Base-by-base conservation (phyloP, 2,329 filamentous ascomycete species). In the Hymenotorrendiella dingleyae region DNA sequence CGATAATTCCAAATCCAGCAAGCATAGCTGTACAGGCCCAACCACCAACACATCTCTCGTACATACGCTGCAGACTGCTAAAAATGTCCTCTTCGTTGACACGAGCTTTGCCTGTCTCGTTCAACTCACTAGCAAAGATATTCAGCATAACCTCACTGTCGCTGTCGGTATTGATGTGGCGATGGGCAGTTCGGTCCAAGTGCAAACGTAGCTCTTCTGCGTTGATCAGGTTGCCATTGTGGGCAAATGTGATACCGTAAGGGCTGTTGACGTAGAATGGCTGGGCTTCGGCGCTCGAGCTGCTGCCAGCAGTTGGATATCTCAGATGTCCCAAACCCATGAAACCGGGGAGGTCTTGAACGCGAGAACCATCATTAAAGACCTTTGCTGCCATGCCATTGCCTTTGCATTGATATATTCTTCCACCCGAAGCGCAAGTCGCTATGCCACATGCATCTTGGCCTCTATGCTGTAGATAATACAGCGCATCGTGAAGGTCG, bases 181-280 rank as follows among this genome's bases (percentile, higher is more conserved):
- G 49, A 42, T 62, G 60, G 19, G 60, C 54, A 20, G 65, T 61
- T 29, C 57, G 50, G 30, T 67, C 65, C 10, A 67, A 54, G 54
- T 78, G 82, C 47, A 70, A 63, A 58, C 76, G 79, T 30, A 89
- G 67, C 40, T 83, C 78, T 2, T 74, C 73, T 1, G 83, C 80
- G 59, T 88, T 88, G 69, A 94, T 86, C 35, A 95, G 72, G 66
- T 95, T 95, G 47, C 90, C 89, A 59, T 95, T 95, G 67, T 93
- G 83, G 17, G 82, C 77, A 61, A 93, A 76, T 58, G 76, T 85
- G 55, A 94, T 84, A 36, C 88, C 88, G 60, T 88, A 93, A 1
- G 86, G 87, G 45, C 76, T 78, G 69, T 94, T 94, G 57, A 93
- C 87, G 61, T 93, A 95, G 65, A 96, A 94, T 0, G 90, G 90